Evolutionary conservation across 768 basidiomycete genomes (phyloP).

Genomic region (Lactarius sanguifluus): DNA sequence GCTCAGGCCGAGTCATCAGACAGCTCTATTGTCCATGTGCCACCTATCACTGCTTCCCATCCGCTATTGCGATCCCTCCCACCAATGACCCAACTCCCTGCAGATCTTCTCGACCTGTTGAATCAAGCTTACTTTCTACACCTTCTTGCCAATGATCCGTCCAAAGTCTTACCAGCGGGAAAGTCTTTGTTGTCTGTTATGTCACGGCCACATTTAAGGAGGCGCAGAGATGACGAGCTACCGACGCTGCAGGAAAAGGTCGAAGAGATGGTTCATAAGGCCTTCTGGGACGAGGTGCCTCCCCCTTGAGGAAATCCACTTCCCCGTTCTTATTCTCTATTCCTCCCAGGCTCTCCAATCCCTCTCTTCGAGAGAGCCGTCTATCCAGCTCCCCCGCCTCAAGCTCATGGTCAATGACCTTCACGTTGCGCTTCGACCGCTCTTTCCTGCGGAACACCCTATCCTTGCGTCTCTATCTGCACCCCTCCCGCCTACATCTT

Average conservation of each 20-base stretch:
- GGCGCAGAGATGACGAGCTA: conserved; percentile 27
- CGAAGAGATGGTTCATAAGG: conserved; percentile 50
- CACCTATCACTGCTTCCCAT: conserved; percentile 19
- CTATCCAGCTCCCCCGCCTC: conserved; percentile 58
- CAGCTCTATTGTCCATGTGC: conserved; percentile 7
- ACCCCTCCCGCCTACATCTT: conserved; percentile 65
- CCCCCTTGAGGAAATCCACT: conserved; percentile 8
- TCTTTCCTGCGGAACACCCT: conserved; percentile 57
- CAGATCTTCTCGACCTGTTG: conserved; percentile 55
- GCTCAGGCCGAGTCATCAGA: background rate
- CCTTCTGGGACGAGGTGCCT: conserved; percentile 73
- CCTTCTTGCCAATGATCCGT: conserved; percentile 61
- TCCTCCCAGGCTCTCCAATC: conserved; percentile 50
- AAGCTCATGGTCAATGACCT: conserved; percentile 57
- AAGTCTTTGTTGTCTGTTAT: conserved; percentile 72
- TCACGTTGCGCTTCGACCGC: conserved; percentile 47
- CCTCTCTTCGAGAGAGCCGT: conserved; percentile 58
- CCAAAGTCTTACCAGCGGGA: conserved; percentile 61
- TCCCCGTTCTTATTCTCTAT: conserved; percentile 13
- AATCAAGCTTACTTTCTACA: conserved; percentile 67
- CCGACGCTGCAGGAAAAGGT: conserved; percentile 50
- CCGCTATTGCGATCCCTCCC: conserved; percentile 31
- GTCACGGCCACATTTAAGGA: conserved; percentile 33
- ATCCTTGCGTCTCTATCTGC: conserved; percentile 53
- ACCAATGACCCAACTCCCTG: conserved; percentile 42